Base-by-base conservation (phyloP, 495 filamentous ascomycete genomes). In the Penicillium crystallinum region DNA sequence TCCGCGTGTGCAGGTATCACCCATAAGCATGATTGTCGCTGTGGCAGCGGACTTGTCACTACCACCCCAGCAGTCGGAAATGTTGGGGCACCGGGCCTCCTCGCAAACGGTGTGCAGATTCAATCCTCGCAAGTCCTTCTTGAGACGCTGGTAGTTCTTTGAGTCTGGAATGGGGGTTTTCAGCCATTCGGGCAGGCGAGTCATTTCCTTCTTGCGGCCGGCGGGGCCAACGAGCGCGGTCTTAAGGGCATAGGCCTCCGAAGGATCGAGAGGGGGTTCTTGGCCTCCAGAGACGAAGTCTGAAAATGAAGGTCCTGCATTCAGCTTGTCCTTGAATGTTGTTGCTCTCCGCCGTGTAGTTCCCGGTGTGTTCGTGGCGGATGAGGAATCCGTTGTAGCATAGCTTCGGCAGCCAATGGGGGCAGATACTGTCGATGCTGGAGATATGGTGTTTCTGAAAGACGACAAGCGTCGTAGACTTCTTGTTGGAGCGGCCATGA, bases 1-100 rank as follows among this genome's bases (percentile, higher is more conserved):
- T 18, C 93, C 93, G 23, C 93, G 85, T 8, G 93, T 98, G 72
- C 93, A 98, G 6, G 93, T 97, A 63, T 98, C 93, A 55, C 93
- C 93, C 92, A 97, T 97, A 6, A 97, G 77, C 95, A 98, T 97
- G 73, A 98, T 97, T 8, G 93, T 98, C 0, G 95, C 93, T 22
- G 93, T 98, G 1, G 95, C 95, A 19, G 89, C 84, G 42, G 84
- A 81, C 73, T 96, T 96, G 68, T 87, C 82, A 59, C 73, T 79
- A 30, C 93, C 93, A 49, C 93, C 93, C 93, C 93, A 98, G 77
- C 93, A 98, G 67, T 96, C 90, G 55, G 86, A 89, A 45, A 98
- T 97, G 67, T 98, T 98, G 36, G 93, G 93, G 67, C 93, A 98
- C 27, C 91, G 81, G 14, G 93, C 93, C 73, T 98, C 95, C 72